Evolutionary conservation across 2,329 filamentous ascomycete genomes (phyloP), one percentile per base, ranked within the genome.

Genomic region (Neopestalotiopsis rosae): DNA sequence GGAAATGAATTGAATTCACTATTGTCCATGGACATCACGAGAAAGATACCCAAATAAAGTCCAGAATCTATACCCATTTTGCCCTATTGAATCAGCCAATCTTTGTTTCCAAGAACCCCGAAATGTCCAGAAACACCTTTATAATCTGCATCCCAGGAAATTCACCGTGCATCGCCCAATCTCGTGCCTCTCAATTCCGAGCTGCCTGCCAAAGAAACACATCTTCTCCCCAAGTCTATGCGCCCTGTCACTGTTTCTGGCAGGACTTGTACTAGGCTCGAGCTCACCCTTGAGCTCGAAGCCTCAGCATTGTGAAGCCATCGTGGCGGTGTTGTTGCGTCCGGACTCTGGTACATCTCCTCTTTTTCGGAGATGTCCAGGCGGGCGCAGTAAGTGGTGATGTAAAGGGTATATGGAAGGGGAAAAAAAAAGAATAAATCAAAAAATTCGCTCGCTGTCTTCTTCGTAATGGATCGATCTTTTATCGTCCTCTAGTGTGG

Each of bases 291-390:
- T 14, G 61, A 64, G 40, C 63, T 34, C 63, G 30, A 28, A 58
- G 63, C 49, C 45, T 66, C 42, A 34, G 45, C 49, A 24, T 57
- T 34, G 49, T 28, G 32, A 58, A 58, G 63, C 45, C 63, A 40
- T 66, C 4, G 45, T 56, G 63, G 63, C 63, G 63, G 63, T 66
- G 45, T 66, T 66, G 42, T 38, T 57, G 63, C 63, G 20, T 45
- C 49, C 63, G 63, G 63, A 40, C 61, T 64, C 61, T 64, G 49
- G 63, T 24, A 14, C 28, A 45, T 34, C 49, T 66, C 28, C 63
- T 5, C n/a, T 38, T 9, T 38, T 5, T 66, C 5, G 30, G 49
- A 58, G 63, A 58, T 28, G 40, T 13, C 45, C 49, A 58, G 63
- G 49, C 45, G 63, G 61, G 40, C 24, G 61, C 61, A 10, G 20